Conservation (phyloP, 2,329 filamentous ascomycete species). For the Moelleriella libera region DNA sequence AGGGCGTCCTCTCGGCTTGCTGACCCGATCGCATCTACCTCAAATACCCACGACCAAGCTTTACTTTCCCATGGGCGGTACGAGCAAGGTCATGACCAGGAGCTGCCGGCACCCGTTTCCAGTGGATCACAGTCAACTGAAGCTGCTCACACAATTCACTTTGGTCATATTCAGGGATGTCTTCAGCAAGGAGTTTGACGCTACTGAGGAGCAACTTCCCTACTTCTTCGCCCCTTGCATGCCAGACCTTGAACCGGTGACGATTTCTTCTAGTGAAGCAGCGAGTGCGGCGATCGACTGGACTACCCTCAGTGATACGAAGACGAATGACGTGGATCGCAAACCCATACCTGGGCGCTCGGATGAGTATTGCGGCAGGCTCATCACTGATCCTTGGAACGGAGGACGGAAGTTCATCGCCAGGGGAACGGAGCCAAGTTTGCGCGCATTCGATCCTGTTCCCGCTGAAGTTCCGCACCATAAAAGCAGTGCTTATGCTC, state of each 20-base stretch:
- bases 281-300: slow-evolving; percentile 39
- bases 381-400: slow-evolving; percentile 43
- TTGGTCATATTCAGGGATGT: slow-evolving; percentile 66
- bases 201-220: slow-evolving; percentile 48
- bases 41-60: slow-evolving; percentile 53
- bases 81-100: slow-evolving; percentile 41
- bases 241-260: background rate
- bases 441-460: slow-evolving; percentile 51
- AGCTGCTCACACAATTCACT: slow-evolving; percentile 56
- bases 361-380: slow-evolving; percentile 11
- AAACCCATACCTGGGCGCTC: slow-evolving; percentile 15
- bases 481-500: slow-evolving; percentile 26
- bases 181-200: slow-evolving; percentile 76
- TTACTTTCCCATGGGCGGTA: slow-evolving; percentile 51
- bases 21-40: slow-evolving; percentile 56
- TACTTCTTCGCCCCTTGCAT: slow-evolving; percentile 65
- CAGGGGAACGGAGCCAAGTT: slow-evolving; percentile 34
- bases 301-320: slow-evolving; percentile 22
- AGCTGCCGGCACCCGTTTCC: slow-evolving; percentile 28
- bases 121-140: slow-evolving; percentile 28
- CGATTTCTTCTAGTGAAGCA: background rate
- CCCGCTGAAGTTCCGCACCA: slow-evolving; percentile 39
- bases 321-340: background rate
- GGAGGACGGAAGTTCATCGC: slow-evolving; percentile 50
- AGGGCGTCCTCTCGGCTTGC: slow-evolving; percentile 51